A percentile compares a stretch with the other conserved stretches of the same genome.
These are phyloP conservation scores for Apophysomyces ossiformis DNA, from an alignment of 371 early-diverging fungal genomes.

Conservation along the genomic window DNA sequence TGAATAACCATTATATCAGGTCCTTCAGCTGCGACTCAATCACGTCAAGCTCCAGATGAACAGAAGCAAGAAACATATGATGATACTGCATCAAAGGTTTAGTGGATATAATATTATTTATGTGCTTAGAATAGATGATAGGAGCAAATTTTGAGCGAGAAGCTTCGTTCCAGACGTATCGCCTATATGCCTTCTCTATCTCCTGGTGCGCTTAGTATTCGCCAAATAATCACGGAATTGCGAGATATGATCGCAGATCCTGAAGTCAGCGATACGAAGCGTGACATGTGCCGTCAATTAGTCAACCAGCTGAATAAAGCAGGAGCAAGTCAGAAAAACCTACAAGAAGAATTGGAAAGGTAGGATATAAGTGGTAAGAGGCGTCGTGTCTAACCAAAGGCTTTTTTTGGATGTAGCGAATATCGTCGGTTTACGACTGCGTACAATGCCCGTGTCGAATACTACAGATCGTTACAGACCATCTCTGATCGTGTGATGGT, in stretches of 20 bases:
- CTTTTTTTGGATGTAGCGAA: constrained; percentile 22
- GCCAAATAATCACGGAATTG: constrained; percentile 13
- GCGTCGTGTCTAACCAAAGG: neutral
- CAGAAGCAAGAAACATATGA: neutral
- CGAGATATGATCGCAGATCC: neutral
- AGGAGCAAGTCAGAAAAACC: constrained; percentile 25
- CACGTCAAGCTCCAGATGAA: neutral
- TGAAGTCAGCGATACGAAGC: constrained; percentile 1
- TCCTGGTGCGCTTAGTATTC: constrained; percentile 11
- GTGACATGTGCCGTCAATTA: constrained; percentile 10
- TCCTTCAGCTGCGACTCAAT: neutral
- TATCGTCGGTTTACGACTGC: constrained; percentile 36
- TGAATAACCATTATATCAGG: neutral
- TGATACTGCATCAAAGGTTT: neutral
- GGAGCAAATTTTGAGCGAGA: neutral
- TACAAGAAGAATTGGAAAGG: constrained; percentile 41
- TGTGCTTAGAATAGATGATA: neutral
- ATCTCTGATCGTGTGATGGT: constrained; percentile 55
- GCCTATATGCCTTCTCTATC: neutral
- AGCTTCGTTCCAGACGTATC: constrained; percentile 10
- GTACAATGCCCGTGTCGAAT: constrained; percentile 55
- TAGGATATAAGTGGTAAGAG: constrained; percentile 13
- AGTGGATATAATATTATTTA: neutral
- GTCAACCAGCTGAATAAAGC: constrained; percentile 16
- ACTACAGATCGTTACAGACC: constrained; percentile 59